Percentiles rank a stretch among this genome's conserved stretches.
phyloP scores from a whole-genome alignment of 179 eudicot genomes.

The Silene noctiflora region DNA sequence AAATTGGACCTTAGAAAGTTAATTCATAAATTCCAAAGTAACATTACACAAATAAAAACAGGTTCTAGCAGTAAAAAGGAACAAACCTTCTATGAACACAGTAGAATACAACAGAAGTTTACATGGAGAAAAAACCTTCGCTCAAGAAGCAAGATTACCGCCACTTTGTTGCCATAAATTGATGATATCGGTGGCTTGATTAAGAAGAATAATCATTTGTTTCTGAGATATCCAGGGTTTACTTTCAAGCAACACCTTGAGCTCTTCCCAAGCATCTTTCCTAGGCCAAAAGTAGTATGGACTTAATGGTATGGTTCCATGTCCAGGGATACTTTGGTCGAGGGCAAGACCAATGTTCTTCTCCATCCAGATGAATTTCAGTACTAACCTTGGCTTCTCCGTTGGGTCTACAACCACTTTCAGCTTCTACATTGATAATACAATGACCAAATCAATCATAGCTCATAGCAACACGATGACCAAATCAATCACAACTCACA shows the following conservation, averaged over 20 bases:
- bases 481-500: neutral
- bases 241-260: constrained; percentile 72
- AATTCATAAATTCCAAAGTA: constrained; percentile 12
- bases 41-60: neutral
- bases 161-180: constrained; percentile 94
- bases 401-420: constrained; percentile 52
- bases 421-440: constrained; percentile 53
- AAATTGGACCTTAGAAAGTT: constrained; percentile 8
- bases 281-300: constrained; percentile 93
- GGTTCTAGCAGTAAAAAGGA: neutral
- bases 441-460: constrained; percentile 14
- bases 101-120: constrained; percentile 15
- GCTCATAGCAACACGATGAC: neutral
- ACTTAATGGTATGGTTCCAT: constrained; percentile 78
- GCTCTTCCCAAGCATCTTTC: constrained; percentile 98
- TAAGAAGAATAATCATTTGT: constrained; percentile 85
- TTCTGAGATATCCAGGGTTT: constrained; percentile 96
- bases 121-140: neutral
- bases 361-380: constrained; percentile 95
- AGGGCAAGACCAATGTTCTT: constrained; percentile 86
- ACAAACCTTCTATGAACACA: constrained; percentile 9
- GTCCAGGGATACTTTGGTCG: constrained; percentile 65
- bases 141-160: constrained; percentile 49
- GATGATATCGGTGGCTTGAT: constrained; percentile 92
- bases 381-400: constrained; percentile 63